Base-by-base conservation (phyloP, 495 filamentous ascomycete species). In the Aspergillus leporis region DNA sequence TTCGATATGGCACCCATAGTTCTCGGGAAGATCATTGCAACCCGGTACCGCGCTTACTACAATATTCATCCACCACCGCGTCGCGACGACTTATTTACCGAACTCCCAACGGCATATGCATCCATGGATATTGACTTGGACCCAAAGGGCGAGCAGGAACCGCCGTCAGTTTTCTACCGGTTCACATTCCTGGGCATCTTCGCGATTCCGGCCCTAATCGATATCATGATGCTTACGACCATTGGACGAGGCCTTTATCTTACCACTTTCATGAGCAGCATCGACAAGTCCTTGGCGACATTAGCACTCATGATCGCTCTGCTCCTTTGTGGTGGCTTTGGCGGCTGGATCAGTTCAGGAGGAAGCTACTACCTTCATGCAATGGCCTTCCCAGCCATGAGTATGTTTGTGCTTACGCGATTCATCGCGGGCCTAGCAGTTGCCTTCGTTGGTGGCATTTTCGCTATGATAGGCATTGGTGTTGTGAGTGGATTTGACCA, bases 151-250 rank as follows among this genome's bases (percentile, higher is more conserved):
- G 74, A 75, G 41, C 60, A 68, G 19, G 43, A 47, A 23, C 5
- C 3, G 12, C 73, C 81, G 70, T 78, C 75, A 23, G 68, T 70
- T 7, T 82, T 81, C 53, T 75, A 83, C 48, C 69, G 75, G 23
- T 78, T 86, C 53, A 84, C 81, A 0, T 85, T 86, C 56, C 67
- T 87, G 30, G 80, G 81, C 65, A 80, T 86, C 21, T 87, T 86
- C 62, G 82, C 82, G 6, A 75, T 87, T 51, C 84, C 84, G 0
- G 84, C 84, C 16, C 66, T 87, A 48, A 75, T 87, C 32, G 84
- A 87, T 67, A 84, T 87, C 41, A 54, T 85, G 31, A 62, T 87
- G 16, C 72, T 86, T 14, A 83, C 83, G 3, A 74, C 81, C 40
- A 80, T 78, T 45, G 84, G 83, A 0, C 79, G 83, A 31, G 84